Base-by-base conservation (phyloP, 2,329 filamentous ascomycete genomes). In the Talaromyces amestolkiae region DNA sequence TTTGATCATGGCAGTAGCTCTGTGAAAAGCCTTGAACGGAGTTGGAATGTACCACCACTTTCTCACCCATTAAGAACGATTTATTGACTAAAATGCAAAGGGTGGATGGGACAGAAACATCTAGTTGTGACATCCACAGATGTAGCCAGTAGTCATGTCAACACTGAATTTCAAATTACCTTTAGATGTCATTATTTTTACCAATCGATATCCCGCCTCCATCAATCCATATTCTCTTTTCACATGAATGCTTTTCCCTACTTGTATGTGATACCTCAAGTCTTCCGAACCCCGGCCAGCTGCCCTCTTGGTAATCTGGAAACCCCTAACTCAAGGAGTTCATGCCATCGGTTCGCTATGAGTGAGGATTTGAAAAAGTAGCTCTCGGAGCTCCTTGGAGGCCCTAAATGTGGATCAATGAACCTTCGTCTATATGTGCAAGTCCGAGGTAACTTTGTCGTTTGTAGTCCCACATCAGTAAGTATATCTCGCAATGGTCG, bases 381-480 rank as follows among this genome's bases (percentile, higher is more conserved):
- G 35, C 10, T 58, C 27, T 41, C 13, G 41, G 35, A 27, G 6
- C 11, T 27, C 35, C 2, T 27, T 2, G 19, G 11, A 24, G 54
- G 19, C 1, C 13, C 19, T 31, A 27, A 3, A 2, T 27, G 8
- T 13, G 54, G 54, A 41, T 41, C 54, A 24, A 58, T 9, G 54
- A 58, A 58, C 3, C 35, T 24, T 3, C 24, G 27, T 58, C 11
- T 35, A 58, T 41, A 24, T n/a, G 35, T 31, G 19, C 54, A 58
- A 58, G 54, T 43, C 54, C 54, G 22, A 41, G 35, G 22, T 53
- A 61, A 19, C 43, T 33, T 22, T 39, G 31, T 51, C 59, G 43
- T 37, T 53, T 53, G 41, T 39, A 49, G 59, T 61, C 45, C 59
- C 59, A 61, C 1, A 61, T 22, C 22, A 22, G 22, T 22, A 22